phyloP scores from a whole-genome alignment of 2,329 filamentous ascomycete species.

The Diaporthe citri region DNA sequence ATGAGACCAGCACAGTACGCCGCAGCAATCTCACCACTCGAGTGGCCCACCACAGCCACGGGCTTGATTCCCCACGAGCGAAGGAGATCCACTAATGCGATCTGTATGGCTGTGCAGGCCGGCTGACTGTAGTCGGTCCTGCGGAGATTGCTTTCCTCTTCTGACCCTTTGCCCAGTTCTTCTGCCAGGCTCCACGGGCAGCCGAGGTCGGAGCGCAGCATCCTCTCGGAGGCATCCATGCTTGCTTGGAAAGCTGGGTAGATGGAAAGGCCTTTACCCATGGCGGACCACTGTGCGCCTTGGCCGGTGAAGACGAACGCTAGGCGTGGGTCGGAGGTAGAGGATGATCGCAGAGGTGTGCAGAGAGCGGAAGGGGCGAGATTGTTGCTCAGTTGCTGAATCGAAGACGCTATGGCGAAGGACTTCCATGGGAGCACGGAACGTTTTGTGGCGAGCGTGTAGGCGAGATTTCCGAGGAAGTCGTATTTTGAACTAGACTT shows the following conservation, averaged over 20 bases:
- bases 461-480: constrained; percentile 44
- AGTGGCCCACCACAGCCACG: constrained; percentile 53
- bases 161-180: not conserved
- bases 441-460: constrained; percentile 46
- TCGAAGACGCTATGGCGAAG: constrained; percentile 44
- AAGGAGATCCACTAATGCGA: constrained; percentile 56
- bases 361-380: not conserved
- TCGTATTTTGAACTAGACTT: not conserved
- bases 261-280: constrained; percentile 41
- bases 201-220: constrained; percentile 42
- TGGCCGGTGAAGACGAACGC: constrained; percentile 41
- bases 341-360: constrained; percentile 5
- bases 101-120: constrained; percentile 61
- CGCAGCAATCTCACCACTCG: constrained; percentile 55
- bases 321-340: constrained; percentile 18
- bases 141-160: constrained; percentile 12
- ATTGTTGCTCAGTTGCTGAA: not conserved
- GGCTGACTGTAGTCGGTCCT: constrained; percentile 54
- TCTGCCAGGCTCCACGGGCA: constrained; percentile 43
- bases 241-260: constrained; percentile 23
- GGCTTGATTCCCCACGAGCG: constrained; percentile 48
- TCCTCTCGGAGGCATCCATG: constrained; percentile 40
- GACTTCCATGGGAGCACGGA: constrained; percentile 47
- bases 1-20: constrained; percentile 47
- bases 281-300: constrained; percentile 42